Evolutionary conservation across 768 basidiomycete genomes (phyloP), one percentile per base, ranked within the genome.

Genomic region (Suillus alpinus): DNA sequence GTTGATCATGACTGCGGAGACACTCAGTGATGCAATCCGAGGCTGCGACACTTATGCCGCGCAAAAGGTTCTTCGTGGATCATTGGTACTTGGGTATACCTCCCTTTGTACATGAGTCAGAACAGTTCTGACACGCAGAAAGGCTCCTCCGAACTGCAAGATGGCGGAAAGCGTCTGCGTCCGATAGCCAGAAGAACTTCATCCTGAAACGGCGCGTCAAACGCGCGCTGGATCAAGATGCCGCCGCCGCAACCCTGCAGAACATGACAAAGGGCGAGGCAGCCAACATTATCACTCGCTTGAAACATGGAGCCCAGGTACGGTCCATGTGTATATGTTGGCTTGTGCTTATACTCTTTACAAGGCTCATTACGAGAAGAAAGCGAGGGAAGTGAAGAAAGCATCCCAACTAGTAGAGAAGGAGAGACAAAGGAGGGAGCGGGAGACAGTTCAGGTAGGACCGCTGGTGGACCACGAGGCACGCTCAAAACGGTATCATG

Each of bases 221-320:
- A 43, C 61, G 77, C 63, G 62, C 64, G 55, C 49, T 68, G 59
- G 59, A 64, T 52, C 62, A 43, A 55, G 63, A 64, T n/a, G 57
- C 62, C 10, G 59, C 63, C 18, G 68, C 60, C n/a, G 68, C 68
- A 18, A 58, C 67, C 36, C 69, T 85, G 5, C 71, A 67, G 49
- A 73, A 60, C 0, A 67, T 95, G 66, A 92, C 84, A 1, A 93
- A 91, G 71, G 93, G 93, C 2, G 81, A 90, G 63, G 91, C 92
- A 32, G 88, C 87, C 0, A 86, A 87, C 64, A 86, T 94, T 49
- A 89, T 95, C 62, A 86, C 86, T 26, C 86, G 92, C 9, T 62
- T 91, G 59, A 88, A 84, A 69, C 87, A 94, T 67, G 92, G 92
- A 29, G 89, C 89, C 37, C 78, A 83, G 78, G 91, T 89, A 68